Evolutionary conservation across 164 flowering plant genomes (phyloP).

Genomic region (Vitis rupestris): DNA sequence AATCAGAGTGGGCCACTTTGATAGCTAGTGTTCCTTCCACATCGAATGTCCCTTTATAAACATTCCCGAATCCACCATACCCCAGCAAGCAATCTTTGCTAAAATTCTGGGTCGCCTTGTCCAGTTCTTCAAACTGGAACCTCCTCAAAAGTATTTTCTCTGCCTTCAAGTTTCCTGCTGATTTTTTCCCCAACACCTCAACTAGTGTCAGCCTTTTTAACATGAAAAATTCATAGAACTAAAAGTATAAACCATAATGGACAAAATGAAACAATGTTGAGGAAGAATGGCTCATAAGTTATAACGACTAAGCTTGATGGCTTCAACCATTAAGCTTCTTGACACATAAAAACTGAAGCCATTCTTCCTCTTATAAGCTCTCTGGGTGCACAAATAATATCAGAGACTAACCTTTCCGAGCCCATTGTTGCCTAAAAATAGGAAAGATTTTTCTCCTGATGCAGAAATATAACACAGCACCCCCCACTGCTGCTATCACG

Average conservation of each 20-base stretch:
- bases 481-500: conserved; percentile 11
- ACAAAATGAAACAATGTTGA: too few species aligned
- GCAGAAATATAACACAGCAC: conserved; percentile 25
- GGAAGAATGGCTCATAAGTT: too few species aligned
- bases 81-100: conserved; percentile 58
- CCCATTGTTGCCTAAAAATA: conserved; percentile 3
- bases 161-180: conserved; percentile 22
- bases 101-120: conserved; percentile 64
- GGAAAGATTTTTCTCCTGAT: conserved; percentile 27
- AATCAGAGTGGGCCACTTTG: conserved; percentile 52
- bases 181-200: background rate
- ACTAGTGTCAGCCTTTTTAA: too few species aligned
- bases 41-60: conserved; percentile 50
- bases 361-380: too few species aligned
- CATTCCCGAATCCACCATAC: conserved; percentile 68
- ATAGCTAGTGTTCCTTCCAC: conserved; percentile 51
- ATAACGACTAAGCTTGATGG: too few species aligned
- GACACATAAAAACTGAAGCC: too few species aligned
- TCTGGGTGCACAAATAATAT: too few species aligned
- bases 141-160: conserved; percentile 36
- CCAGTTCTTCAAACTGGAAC: conserved; percentile 48
- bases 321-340: too few species aligned
- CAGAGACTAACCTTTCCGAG: conserved; percentile 23
- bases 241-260: too few species aligned
- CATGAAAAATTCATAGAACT: too few species aligned